Evolutionary conservation across 345 rosid species (phyloP), one percentile per base, ranked within the genome.

Genomic region (Citrus sp.): DNA sequence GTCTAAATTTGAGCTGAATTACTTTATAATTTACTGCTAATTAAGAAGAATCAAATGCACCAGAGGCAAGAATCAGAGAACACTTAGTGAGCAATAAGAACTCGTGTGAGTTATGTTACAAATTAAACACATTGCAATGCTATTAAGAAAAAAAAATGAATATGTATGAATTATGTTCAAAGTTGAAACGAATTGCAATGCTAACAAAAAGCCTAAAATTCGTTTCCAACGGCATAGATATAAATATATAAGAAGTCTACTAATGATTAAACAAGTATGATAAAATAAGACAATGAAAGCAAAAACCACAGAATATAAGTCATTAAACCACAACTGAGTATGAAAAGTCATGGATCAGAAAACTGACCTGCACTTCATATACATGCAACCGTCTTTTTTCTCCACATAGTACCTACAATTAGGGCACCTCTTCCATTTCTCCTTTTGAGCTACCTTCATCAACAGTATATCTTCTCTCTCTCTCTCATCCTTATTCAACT

Each of bases 371-470:
- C 89, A 87, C 59, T 13, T 79, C 49, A 87, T 83, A 35, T 76
- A 81, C 37, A 13, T 49, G 72, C 93, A 90, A 27, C 89, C 92
- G 3, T 46, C 19, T 25, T 66, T 77, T 64, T 80, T 87, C 86
- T 87, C 88, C 68, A 88, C 90, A 80, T 63, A 85, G 67, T 80
- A 81, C 28, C 76, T 80, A 70, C 92, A 90, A 0, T 14, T 79
- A 0, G 88, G 91, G 66, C 91, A 88, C 75, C 87, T 80, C 76
- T 40, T 80, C 91, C 91, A 88, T 6, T 77, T 40, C 80, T 83
- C 71, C 37, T 77, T n/a, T 19, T 72, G 24, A 5, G 90, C 88
- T 3, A 86, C 59, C 10, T 82, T 72, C 88, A 77, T 80, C 82
- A 88, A 68, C 86, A 85, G 64, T 7, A 85, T 74, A 67, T 88